phyloP scores from a whole-genome alignment of 2,329 filamentous ascomycete genomes.

The Triangularia verruculosa region DNA sequence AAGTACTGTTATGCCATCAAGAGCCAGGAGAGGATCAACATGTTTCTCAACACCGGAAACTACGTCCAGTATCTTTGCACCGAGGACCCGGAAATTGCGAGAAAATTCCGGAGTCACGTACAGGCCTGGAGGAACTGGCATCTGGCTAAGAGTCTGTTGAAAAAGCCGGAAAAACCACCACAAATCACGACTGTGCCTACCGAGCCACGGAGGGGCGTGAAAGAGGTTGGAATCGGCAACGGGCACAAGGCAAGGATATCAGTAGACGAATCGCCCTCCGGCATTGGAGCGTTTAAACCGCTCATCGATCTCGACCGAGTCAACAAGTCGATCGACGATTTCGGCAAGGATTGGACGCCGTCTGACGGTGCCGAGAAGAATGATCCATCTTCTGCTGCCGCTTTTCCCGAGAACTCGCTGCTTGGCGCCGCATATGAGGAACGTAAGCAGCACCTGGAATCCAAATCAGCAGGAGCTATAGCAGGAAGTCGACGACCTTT shows the following conservation, averaged over 20 bases:
- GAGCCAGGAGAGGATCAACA: slow-evolving; percentile 81
- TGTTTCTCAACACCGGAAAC: slow-evolving; percentile 79
- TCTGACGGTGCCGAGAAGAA: slow-evolving; percentile 21
- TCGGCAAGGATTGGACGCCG: slow-evolving; percentile 43
- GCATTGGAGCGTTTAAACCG: slow-evolving; percentile 66
- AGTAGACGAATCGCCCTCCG: slow-evolving; percentile 53
- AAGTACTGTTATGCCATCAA: slow-evolving; percentile 84
- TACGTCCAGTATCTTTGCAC: slow-evolving; percentile 92
- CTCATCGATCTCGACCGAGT: slow-evolving; percentile 62
- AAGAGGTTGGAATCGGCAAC: slow-evolving; percentile 31
- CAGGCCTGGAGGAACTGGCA: slow-evolving; percentile 93
- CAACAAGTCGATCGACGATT: slow-evolving; percentile 50
- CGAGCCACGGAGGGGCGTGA: slow-evolving; percentile 32
- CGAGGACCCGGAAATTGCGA: slow-evolving; percentile 65
- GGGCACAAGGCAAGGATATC: slow-evolving; percentile 41
- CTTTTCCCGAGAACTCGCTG: slow-evolving; percentile 52
- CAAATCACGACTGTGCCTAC: slow-evolving; percentile 31
- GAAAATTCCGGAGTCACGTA: slow-evolving; percentile 66
- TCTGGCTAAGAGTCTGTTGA: slow-evolving; percentile 65
- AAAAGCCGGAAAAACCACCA: slow-evolving; percentile 32
- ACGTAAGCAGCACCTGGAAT: slow-evolving; percentile 38
- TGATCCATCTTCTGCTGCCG: slow-evolving; percentile 31
- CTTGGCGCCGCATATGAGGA: slow-evolving; percentile 50
- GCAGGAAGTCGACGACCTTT: slow-evolving; percentile 21
- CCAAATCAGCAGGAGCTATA: slow-evolving; percentile 4